Evolutionary conservation across 768 basidiomycete species (phyloP), one percentile per base, ranked within the genome.

Genomic region (Lactarius deliciosus): DNA sequence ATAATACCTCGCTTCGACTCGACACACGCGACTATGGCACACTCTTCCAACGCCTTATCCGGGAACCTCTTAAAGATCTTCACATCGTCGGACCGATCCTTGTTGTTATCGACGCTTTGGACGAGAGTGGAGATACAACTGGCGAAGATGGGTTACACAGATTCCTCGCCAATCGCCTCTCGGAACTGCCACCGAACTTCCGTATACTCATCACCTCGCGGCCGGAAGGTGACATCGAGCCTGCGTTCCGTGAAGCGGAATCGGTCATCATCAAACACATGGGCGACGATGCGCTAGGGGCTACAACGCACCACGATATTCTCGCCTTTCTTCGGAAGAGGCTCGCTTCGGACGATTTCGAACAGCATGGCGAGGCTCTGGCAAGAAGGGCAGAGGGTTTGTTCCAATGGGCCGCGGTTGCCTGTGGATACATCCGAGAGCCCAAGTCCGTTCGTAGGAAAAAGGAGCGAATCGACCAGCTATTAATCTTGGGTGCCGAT

Each of bases 121-220:
- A 60, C 18, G 58, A 60, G 41, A 41, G 58, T 20, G 41, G n/a
- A 7, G 58, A 60, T 16, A 22, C 16, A 28, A 18, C 40, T 43
- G 58, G 25, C 18, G 13, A 40, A 16, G 9, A 30, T 11, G 38
- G 38, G 8, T 1, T 57, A 5, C 56, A 57, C n/a, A n/a, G 18
- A 36, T 57, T 57, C n/a, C 56, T 57, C 30, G 56, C 56, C 3
- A 5, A 34, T 3, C 18, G n/a, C 56, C 56, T 57, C 10, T 57
- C 32, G 32, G 16, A 43, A 43, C 58, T 60, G 4, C 58, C 58
- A 1, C 18, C 58, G 13, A 60, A 60, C 40, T 60, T 60, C 58
- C 58, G 58, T 28, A 25, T 60, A 28, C 40, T 60, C 9, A 60
- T 60, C 58, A 41, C 56, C 8, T 57, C 56, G n/a, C 56, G 56